These are phyloP conservation scores for Manihot esculenta DNA, from an alignment of 441 rosid species.

Conservation along the genomic window DNA sequence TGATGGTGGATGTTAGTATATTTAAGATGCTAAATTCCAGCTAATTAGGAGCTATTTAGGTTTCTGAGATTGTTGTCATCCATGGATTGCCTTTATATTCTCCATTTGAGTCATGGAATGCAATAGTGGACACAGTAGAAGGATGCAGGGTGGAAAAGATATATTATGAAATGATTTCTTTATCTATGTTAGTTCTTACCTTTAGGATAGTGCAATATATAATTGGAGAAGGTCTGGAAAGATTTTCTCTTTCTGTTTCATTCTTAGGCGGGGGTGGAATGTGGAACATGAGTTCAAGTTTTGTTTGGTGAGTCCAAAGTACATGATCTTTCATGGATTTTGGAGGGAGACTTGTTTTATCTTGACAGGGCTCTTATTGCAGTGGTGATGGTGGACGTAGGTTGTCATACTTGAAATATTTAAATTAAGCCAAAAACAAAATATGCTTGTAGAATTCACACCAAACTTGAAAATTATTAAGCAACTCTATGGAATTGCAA, in stretches of 20 bases:
- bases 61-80: background rate
- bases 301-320: background rate
- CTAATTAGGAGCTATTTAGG: background rate
- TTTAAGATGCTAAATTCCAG: background rate
- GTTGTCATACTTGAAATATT: background rate
- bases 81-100: background rate
- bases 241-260: background rate
- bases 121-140: background rate
- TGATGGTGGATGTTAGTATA: background rate
- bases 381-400: background rate
- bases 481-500: background rate
- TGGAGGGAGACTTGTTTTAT: background rate
- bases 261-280: background rate
- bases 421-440: background rate
- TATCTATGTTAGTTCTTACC: background rate
- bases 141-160: conserved; percentile 7
- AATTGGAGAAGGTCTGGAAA: background rate
- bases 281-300: background rate
- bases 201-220: background rate
- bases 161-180: background rate
- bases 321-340: background rate
- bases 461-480: background rate
- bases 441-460: background rate
- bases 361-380: background rate
- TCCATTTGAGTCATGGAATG: conserved; percentile 4